Evolutionary conservation across 805 yeast genomes (phyloP), one percentile per base, ranked within the genome.

Genomic region (Ascoidea rubescens): DNA sequence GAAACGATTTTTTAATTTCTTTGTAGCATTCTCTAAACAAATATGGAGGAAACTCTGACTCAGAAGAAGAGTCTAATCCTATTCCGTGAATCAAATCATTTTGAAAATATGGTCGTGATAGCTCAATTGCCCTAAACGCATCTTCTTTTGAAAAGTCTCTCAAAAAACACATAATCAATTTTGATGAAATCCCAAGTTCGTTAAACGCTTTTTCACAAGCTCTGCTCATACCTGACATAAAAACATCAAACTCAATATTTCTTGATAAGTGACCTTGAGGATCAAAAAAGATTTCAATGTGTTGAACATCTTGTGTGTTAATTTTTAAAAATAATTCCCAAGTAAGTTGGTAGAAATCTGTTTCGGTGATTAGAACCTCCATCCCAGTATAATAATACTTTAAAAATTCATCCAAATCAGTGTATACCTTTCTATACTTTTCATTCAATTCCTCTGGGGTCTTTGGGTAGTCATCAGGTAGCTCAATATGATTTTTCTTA

Each of bases 221-320:
- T 59, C 75, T 74, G 55, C 77, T 66, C 62, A 87, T 78, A 5
- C 95, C 95, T 10, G 63, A 62, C 37, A 84, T 77, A 16, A 86
- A 87, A 3, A 70, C 65, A 7, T 79, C 84, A 46, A 84, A 67
- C 12, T 72, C 57, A 48, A 86, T 68, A 10, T 37, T 37, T 59
- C 95, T 72, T 52, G 78, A 81, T 32, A 84, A 73, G 60, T 86
- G 95, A 8, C 88, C 87, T 67, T 86, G 95, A 17, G 95, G 95
- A 62, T 86, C 95, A 59, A 83, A 86, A 64, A 86, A 86, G 1
- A 80, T 79, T 67, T 86, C 95, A 2, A 87, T 76, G 62, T 86
- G 95, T 52, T 63, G 64, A 16, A 60, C 14, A 16, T 86, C 85
- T 60, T 83, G 85, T 6, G 61, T 57, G 49, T 71, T 62, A 4